Evolutionary conservation across 345 rosid species (phyloP).

Genomic region (Rhodomyrtus tomentosa): DNA sequence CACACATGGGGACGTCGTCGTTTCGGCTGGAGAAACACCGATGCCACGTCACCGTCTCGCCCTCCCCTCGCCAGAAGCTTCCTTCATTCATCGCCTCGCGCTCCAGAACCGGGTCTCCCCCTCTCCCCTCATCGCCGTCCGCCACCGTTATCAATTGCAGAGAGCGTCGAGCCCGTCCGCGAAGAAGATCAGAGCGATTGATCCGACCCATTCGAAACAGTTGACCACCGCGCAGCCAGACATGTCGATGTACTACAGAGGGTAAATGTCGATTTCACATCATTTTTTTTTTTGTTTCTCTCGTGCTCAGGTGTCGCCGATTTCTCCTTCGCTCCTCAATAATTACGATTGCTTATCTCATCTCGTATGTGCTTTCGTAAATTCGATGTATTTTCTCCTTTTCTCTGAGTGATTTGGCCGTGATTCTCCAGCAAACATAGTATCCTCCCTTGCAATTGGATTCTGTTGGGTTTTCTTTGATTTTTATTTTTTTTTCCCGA

Average conservation of each 20-base stretch:
- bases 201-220: background rate
- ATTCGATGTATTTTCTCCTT: background rate
- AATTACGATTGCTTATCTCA: background rate
- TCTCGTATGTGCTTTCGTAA: background rate
- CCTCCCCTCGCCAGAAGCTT: background rate
- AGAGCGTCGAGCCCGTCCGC: background rate
- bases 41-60: background rate
- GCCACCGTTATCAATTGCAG: background rate
- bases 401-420: background rate
- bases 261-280: background rate
- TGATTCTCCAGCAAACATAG: background rate
- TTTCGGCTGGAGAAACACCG: background rate
- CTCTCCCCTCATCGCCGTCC: background rate
- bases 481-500: background rate
- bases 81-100: background rate
- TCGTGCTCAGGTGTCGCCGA: background rate
- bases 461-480: background rate
- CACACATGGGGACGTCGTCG: background rate
- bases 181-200: background rate
- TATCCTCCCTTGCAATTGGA: background rate
- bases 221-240: background rate
- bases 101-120: background rate
- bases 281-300: background rate
- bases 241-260: background rate
- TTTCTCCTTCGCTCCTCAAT: background rate